A percentile compares a stretch with the other conserved stretches of the same genome.
Evolutionary conservation across 805 yeast genomes (phyloP).

Genomic region (Ogataea neopini): DNA sequence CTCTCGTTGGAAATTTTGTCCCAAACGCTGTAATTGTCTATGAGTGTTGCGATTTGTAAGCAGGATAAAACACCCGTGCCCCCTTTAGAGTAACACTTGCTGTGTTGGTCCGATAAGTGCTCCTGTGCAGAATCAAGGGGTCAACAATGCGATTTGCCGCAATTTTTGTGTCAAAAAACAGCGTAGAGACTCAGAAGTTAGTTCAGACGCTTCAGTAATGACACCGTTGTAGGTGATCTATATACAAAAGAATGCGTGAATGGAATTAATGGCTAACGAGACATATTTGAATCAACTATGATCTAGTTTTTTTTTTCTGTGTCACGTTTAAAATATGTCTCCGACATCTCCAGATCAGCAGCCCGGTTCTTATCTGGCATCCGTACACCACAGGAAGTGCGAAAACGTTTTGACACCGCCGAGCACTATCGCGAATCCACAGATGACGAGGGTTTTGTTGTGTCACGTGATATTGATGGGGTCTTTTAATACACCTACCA

Average conservation of each 20-base stretch:
- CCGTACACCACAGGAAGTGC: neutral
- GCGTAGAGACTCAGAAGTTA: neutral
- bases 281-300: too few species aligned
- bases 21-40: too few species aligned
- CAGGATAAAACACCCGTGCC: neutral
- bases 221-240: neutral
- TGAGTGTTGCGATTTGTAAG: conserved; percentile 4
- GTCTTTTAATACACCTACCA: neutral
- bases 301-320: neutral
- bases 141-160: neutral
- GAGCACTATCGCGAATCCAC: too few species aligned
- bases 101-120: conserved; percentile 10
- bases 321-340: neutral
- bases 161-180: neutral
- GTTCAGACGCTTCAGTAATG: neutral
- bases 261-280: neutral
- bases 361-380: neutral
- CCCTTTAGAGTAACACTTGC: neutral
- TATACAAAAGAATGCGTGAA: neutral
- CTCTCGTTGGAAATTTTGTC: too few species aligned
- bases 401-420: neutral
- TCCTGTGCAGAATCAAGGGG: neutral
- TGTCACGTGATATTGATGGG: neutral
- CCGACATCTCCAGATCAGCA: conserved; percentile 7
- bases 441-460: neutral